Evolutionary conservation across 208 protist genomes (phyloP).

Genomic region (Borovskyia barvae): DNA sequence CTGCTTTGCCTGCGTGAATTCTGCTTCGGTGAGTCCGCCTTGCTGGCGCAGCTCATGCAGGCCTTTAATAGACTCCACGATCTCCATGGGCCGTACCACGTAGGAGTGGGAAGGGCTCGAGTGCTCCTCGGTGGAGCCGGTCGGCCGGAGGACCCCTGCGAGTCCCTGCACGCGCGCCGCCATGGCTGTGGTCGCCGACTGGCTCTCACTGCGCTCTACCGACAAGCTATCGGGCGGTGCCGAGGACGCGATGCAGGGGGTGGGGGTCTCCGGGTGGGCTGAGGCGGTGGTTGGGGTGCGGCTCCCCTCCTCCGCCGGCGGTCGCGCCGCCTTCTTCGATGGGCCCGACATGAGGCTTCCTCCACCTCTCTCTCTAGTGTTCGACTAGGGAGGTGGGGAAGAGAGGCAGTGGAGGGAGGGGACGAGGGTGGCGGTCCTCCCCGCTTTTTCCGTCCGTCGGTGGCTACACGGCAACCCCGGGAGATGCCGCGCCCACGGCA

Average conservation of each 20-base stretch:
- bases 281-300: no score
- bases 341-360: no score
- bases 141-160: background rate
- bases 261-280: background rate
- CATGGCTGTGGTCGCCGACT: background rate
- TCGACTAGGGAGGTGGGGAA: no score
- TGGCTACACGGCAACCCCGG: no score
- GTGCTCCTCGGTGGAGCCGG: background rate
- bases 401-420: no score
- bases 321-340: no score
- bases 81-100: constrained; percentile 35
- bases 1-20: constrained; percentile 80
- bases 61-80: constrained; percentile 62
- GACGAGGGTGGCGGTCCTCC: no score
- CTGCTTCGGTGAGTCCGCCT: constrained; percentile 64
- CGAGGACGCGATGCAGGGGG: background rate
- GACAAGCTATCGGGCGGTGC: background rate
- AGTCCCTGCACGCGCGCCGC: constrained; percentile 7
- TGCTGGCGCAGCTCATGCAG: constrained; percentile 65
- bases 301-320: no score
- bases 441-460: no score
- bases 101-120: constrained; percentile 13
- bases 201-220: background rate
- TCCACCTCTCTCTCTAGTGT: no score
- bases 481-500: no score